Conservation (phyloP, 176 grass and related monocot species). For the Cenchrus americanus region DNA sequence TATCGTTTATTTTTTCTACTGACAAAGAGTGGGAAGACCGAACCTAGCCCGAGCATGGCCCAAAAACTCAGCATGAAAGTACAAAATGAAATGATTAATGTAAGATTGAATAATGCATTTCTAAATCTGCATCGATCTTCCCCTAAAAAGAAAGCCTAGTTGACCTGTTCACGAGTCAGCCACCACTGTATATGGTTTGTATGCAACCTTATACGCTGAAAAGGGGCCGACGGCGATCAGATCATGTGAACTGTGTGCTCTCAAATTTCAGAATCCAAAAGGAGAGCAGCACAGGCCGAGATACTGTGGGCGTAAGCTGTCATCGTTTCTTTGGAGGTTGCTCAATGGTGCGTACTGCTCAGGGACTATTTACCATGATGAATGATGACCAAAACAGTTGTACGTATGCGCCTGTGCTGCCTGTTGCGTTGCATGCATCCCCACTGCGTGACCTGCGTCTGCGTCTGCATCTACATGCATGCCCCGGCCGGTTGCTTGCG, state of each 20-base stretch:
- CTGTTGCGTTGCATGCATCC: conserved; percentile 15
- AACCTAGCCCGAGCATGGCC: too few species aligned
- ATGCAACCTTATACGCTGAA: not conserved
- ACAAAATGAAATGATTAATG: too few species aligned
- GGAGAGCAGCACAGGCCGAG: not conserved
- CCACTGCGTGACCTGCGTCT: not conserved
- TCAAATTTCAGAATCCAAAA: not conserved
- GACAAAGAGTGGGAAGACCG: too few species aligned
- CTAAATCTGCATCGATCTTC: not conserved
- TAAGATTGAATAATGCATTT: not conserved
- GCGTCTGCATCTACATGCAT: not conserved
- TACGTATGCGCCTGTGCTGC: conserved; percentile 34
- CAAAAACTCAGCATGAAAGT: too few species aligned
- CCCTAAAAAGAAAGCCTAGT: not conserved
- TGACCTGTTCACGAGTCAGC: not conserved
- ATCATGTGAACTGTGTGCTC: conserved; percentile 29
- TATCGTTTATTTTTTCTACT: too few species aligned
- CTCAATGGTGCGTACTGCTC: not conserved
- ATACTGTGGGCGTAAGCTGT: conserved; percentile 37
- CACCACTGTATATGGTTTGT: not conserved
- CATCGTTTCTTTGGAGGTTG: conserved; percentile 7
- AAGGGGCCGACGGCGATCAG: not conserved
- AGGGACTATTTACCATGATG: conserved; percentile 56
- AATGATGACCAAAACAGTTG: conserved; percentile 41
- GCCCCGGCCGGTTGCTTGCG: conserved; percentile 15